Conservation (phyloP, 2,329 filamentous ascomycete genomes). For the Colletotrichum abscissum region DNA sequence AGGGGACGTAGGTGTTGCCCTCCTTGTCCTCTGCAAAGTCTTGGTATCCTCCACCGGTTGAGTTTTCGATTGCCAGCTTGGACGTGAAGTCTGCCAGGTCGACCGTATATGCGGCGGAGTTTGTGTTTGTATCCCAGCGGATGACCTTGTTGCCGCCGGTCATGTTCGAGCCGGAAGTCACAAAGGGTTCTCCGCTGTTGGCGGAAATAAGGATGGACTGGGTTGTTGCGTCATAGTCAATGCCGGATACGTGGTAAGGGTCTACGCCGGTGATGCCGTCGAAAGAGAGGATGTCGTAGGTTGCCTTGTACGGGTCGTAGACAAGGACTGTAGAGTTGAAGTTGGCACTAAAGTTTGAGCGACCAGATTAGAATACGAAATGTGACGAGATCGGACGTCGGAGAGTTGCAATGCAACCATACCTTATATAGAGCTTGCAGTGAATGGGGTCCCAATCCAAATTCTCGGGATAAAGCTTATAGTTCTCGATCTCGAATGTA, state of each 20-base stretch:
- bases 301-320: not conserved
- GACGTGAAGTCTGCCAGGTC: not conserved
- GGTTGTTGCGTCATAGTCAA: not conserved
- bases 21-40: not conserved
- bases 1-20: not conserved
- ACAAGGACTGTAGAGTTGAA: not conserved
- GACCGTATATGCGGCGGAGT: not conserved
- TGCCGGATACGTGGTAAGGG: not conserved
- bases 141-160: not conserved
- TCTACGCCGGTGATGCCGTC: not conserved
- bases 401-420: not conserved
- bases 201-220: not conserved
- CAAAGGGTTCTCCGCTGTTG: not conserved
- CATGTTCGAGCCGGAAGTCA: conserved; percentile 1
- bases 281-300: not conserved
- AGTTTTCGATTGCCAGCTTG: not conserved
- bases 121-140: conserved; percentile 12
- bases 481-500: not conserved
- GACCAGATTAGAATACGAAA: not conserved
- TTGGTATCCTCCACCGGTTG: not conserved
- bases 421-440: conserved; percentile 6
- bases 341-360: not conserved
- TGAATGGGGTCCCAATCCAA: not conserved
- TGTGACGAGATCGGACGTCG: not conserved
- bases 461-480: not conserved